Evolutionary conservation across 2,329 filamentous ascomycete species (phyloP), one percentile per base, ranked within the genome.

Genomic region (Albifimbria verrucaria): DNA sequence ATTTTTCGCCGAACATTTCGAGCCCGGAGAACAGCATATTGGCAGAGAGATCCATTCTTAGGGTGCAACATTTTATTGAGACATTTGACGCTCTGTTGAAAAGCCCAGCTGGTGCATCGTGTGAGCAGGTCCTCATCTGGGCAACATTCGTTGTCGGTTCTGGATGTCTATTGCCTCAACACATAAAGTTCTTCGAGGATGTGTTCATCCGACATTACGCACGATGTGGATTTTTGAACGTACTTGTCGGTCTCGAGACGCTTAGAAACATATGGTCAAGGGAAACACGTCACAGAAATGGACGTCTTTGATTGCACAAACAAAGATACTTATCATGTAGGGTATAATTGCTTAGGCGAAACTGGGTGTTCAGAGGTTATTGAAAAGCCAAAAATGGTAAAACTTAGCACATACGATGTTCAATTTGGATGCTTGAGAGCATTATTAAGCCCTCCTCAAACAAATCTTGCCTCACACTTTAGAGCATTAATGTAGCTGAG

Each of bases 61-160:
- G 56, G 1, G 52, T 55, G 15, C 52, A 58, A 3, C 56, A 49
- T 2, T 65, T 62, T 41, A 60, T 56, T 15, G 52, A 55, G 7
- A 58, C 57, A 2, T 48, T 64, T 3, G 50, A 61, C 48, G 52
- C 59, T 2, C 54, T 65, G 22, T n/a, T 47, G 15, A 21, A 24
- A 25, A 24, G 22, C 18, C 54, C 58, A 1, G 49, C 55, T 3
- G 53, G 52, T 5, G 52, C 58, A 0, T 56, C 55, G 1, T 60
- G 62, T 7, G 57, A 55, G 36, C 58, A 62, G 23, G 58, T 62
- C 2, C 52, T 64, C 2, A 52, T 63, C 17, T 64, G 62, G 62
- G 58, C 62, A 0, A 58, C 60, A 1, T 63, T 65, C n/a, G 58
- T 65, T 2, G 62, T 57, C 1, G 62, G 60, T 1, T 63, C 61